A percentile compares a stretch with the other conserved stretches of the same genome.
These are phyloP conservation scores for Chloranthus sessilifolius DNA, from an alignment of 164 flowering plant genomes.

Conservation along the genomic window DNA sequence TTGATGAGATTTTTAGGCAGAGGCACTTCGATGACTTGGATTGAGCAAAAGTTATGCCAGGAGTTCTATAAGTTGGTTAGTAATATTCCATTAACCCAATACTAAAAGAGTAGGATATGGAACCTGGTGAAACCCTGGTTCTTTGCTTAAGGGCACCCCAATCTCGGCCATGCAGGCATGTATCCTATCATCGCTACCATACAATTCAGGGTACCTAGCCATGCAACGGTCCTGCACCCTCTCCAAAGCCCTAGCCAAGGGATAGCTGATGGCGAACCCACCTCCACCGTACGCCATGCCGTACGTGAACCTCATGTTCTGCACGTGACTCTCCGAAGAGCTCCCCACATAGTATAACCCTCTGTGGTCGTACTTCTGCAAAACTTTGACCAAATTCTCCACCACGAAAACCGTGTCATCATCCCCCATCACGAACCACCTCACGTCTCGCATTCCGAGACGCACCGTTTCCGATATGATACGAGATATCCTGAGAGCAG, in stretches of 20 bases:
- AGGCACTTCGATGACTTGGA: not conserved
- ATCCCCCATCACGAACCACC: conserved; percentile 31
- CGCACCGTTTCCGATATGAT: conserved; percentile 29
- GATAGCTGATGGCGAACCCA: conserved; percentile 24
- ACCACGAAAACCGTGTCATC: conserved; percentile 22
- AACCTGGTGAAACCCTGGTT: conserved; percentile 23
- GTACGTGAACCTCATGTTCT: conserved; percentile 21
- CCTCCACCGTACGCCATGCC: conserved; percentile 26
- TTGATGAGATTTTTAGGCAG: too few relatives aligned
- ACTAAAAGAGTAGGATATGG: not conserved
- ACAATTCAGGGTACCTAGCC: conserved; percentile 21
- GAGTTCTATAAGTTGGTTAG: not conserved
- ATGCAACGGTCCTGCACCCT: conserved; percentile 21
- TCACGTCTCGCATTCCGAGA: conserved; percentile 20
- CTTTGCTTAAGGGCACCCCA: conserved; percentile 22
- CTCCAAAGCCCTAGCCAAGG: conserved; percentile 19
- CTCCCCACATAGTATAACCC: conserved; percentile 23
- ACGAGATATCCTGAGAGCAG: conserved; percentile 27
- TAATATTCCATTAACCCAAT: not conserved
- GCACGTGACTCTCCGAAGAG: conserved; percentile 24
- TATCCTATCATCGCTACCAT: conserved; percentile 26
- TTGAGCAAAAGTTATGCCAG: not conserved
- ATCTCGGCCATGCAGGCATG: conserved; percentile 27
- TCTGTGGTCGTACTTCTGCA: conserved; percentile 19
- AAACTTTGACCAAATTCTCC: conserved; percentile 18